Percentiles rank a stretch among this genome's conserved stretches.
These are phyloP conservation scores for Atkinsonella hypoxylon DNA, from an alignment of 2,329 filamentous ascomycete genomes.

Conservation along the genomic window DNA sequence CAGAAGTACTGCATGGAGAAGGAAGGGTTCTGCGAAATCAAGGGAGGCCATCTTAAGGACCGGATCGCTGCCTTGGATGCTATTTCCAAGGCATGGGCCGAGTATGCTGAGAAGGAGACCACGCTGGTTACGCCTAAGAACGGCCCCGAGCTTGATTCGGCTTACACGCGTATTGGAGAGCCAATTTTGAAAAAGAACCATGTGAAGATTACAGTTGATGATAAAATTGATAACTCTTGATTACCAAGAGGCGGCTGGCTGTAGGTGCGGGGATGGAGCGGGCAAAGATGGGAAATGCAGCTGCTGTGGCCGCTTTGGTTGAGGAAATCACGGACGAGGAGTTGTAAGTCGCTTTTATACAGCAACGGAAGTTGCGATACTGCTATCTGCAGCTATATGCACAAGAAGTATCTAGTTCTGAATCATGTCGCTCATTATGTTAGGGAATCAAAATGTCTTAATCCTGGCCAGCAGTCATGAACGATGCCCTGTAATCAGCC, in stretches of 20 bases:
- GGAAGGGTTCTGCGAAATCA: not conserved
- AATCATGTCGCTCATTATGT: too few species aligned
- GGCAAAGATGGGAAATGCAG: not conserved
- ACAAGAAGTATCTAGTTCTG: too few species aligned
- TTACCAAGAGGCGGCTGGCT: too few species aligned
- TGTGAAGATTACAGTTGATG: not conserved
- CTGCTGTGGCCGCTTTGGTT: not conserved
- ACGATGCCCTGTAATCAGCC: too few species aligned
- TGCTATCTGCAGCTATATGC: too few species aligned
- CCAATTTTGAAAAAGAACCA: not conserved
- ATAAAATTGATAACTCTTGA: too few species aligned
- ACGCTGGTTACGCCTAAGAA: not conserved
- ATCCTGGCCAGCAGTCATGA: too few species aligned
- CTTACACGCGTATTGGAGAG: not conserved
- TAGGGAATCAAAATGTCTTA: too few species aligned
- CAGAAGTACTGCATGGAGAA: not conserved
- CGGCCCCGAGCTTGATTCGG: not conserved
- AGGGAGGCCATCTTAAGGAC: not conserved
- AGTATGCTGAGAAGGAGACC: not conserved
- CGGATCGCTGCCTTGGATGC: not conserved
- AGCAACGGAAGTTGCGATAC: not conserved
- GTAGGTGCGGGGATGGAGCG: not conserved
- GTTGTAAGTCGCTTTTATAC: too few species aligned
- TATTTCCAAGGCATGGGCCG: not conserved
- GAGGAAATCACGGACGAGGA: not conserved